Conservation (phyloP, 192 early-diverging fungal genomes). For the Coemansia sp. region DNA sequence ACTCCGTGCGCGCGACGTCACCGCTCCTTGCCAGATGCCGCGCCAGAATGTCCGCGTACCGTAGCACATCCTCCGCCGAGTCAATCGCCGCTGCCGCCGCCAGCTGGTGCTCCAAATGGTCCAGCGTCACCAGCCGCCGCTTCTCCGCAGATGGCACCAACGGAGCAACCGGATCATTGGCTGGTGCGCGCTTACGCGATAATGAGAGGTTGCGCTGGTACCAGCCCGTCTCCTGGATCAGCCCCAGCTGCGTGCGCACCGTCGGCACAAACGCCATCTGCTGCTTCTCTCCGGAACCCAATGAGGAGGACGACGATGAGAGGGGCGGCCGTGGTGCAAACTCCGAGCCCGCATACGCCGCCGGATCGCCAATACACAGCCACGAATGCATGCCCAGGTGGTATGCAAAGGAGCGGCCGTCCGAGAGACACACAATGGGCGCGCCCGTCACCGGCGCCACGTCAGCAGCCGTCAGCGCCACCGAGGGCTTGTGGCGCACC, state of each 20-base stretch:
- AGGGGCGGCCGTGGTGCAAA: background rate
- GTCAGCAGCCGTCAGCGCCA: constrained; percentile 25
- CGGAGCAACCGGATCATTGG: background rate
- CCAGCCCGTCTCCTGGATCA: constrained; percentile 17
- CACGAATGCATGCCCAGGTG: constrained; percentile 16
- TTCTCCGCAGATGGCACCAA: background rate
- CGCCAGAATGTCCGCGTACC: constrained; percentile 21
- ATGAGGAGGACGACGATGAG: too few species aligned
- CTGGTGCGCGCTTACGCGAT: background rate
- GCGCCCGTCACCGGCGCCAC: constrained; percentile 2
- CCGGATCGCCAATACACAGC: constrained; percentile 27
- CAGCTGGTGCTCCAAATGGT: constrained; percentile 51
- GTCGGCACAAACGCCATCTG: background rate
- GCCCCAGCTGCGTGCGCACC: constrained; percentile 1
- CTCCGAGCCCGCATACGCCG: constrained; percentile 20
- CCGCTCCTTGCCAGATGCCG: constrained; percentile 14
- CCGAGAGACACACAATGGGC: constrained; percentile 19
- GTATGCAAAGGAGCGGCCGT: constrained; percentile 29
- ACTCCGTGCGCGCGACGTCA: constrained; percentile 8
- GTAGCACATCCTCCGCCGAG: constrained; percentile 17
- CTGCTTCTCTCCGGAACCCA: background rate
- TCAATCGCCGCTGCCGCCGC: constrained; percentile 14
- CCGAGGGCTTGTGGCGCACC: constrained; percentile 3
- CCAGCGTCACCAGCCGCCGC: constrained; percentile 30
- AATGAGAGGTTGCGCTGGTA: constrained; percentile 12